Base-by-base conservation (phyloP, 2,329 filamentous ascomycete species). In the Verticillium zaregamsianum region DNA sequence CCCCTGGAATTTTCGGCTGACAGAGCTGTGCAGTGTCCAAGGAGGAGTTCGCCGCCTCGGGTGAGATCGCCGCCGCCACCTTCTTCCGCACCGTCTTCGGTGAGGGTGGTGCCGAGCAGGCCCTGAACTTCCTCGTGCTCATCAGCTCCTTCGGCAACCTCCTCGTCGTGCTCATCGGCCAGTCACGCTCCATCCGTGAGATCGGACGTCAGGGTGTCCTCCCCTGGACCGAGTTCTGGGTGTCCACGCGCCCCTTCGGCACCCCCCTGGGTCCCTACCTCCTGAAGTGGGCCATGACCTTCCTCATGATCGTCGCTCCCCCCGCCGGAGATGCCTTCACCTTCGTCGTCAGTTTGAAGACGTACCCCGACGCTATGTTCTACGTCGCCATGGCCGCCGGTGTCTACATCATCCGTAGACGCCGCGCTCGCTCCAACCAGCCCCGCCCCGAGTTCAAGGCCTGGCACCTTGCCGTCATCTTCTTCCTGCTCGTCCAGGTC, bases 311-410 rank as follows among this genome's bases (percentile, higher is more conserved):
- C 39, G 68, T 85, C 0, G 84, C 82, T 0, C 81, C 85, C 0
- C 85, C 86, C 0, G 83, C 85, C 0, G 86, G 87, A 1, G 86
- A 89, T 68, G 87, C 86, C 0, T 90, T 89, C 70, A 82, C 84
- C 62, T 88, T 88, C 66, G 76, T 89, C 17, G 82, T 87, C 64
- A 82, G 84, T 67, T 74, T 91, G 1, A 72, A 79, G 35, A 78
- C 81, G 0, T 90, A 90, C 63, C 88, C 89, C 0, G 68, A 73
- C 0, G 80, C 82, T 1, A 74, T 87, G 14, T 91, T 91, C 73
- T 75, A 79, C 59, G 71, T 88, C 12, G 71, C 82, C 11, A 77
- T 90, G 71, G 80, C 80, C 0, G 61, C 84, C 3, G 88, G 88
- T 0, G 69, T 91, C 0, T 82, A 84, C 49, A 64, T 88, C 0